phyloP scores from a whole-genome alignment of 305 asterid genomes.

The Coffea humblotiana region DNA sequence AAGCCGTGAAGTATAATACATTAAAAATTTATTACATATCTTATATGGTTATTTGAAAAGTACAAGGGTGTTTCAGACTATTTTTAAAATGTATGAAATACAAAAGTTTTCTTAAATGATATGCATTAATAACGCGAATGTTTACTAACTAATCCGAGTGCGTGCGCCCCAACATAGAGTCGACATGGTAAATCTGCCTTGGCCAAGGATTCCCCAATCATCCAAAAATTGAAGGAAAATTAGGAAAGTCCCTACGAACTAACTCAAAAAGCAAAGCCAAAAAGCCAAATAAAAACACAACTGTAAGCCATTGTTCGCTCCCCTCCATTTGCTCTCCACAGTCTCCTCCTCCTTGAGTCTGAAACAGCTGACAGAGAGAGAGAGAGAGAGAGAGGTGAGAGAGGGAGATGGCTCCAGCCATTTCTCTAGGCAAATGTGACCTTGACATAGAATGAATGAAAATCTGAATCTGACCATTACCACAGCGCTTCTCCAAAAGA shows the following conservation, averaged over 20 bases:
- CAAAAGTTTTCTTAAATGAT: too few species aligned
- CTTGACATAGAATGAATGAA: constrained; percentile 14
- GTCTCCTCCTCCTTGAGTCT: not conserved
- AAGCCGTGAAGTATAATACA: too few species aligned
- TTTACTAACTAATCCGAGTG: too few species aligned
- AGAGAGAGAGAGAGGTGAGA: constrained; percentile 17
- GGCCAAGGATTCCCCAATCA: not conserved
- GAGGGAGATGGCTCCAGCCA: constrained; percentile 40
- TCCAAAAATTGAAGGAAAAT: not conserved
- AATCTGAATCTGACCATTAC: not conserved
- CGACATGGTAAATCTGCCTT: too few species aligned
- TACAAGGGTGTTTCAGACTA: too few species aligned
- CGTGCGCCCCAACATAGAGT: too few species aligned
- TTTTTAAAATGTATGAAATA: too few species aligned
- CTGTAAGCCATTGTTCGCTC: not conserved
- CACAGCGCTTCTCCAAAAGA: constrained; percentile 21
- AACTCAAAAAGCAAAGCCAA: constrained; percentile 20
- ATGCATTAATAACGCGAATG: too few species aligned
- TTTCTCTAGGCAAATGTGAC: constrained; percentile 32
- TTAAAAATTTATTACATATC: too few species aligned
- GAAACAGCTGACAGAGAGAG: not conserved
- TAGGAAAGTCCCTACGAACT: constrained; percentile 9
- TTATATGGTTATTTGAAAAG: too few species aligned
- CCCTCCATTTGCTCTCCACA: not conserved
- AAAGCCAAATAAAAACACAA: constrained; percentile 11